Percentiles rank a stretch among this genome's conserved stretches.
Evolutionary conservation across 495 filamentous ascomycete genomes (phyloP).

Genomic region (Penicillium fimorum): DNA sequence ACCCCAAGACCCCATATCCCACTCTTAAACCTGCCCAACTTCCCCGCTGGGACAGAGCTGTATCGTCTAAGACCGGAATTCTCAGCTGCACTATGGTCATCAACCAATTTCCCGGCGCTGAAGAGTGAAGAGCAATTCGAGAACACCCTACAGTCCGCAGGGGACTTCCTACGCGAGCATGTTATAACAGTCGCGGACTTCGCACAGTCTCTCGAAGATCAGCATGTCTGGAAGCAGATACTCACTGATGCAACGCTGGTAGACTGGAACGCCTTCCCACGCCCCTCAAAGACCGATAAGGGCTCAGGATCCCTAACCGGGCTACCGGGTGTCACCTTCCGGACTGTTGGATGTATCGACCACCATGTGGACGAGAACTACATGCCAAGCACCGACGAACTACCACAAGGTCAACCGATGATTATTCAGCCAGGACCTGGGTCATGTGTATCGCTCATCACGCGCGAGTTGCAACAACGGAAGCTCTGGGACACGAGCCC

Average conservation of each 20-base stretch:
- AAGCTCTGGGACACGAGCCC: constrained; percentile 47
- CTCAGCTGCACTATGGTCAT: constrained; percentile 41
- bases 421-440: constrained; percentile 66
- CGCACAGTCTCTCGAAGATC: constrained; percentile 20
- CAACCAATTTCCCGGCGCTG: constrained; percentile 32
- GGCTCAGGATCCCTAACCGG: constrained; percentile 34
- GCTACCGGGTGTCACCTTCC: constrained; percentile 38
- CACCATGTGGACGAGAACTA: constrained; percentile 82
- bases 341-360: constrained; percentile 78
- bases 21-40: constrained; percentile 69
- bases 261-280: constrained; percentile 82
- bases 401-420: constrained; percentile 42
- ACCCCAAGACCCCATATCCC: constrained; percentile 67
- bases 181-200: constrained; percentile 46
- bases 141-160: constrained; percentile 29
- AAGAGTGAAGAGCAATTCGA: constrained; percentile 28
- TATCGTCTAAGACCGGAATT: constrained; percentile 76
- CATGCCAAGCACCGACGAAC: constrained; percentile 41
- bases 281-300: constrained; percentile 33
- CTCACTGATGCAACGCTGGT: constrained; percentile 61
- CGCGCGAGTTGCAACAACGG: constrained; percentile 54
- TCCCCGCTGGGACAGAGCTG: constrained; percentile 56
- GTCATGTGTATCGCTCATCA: constrained; percentile 78
- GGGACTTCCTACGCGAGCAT: constrained; percentile 40
- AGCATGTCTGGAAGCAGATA: constrained; percentile 5